A percentile compares a stretch with the other conserved stretches of the same genome.
phyloP scores from a whole-genome alignment of 73 alveolate species.

The Diophrys appendiculata region DNA sequence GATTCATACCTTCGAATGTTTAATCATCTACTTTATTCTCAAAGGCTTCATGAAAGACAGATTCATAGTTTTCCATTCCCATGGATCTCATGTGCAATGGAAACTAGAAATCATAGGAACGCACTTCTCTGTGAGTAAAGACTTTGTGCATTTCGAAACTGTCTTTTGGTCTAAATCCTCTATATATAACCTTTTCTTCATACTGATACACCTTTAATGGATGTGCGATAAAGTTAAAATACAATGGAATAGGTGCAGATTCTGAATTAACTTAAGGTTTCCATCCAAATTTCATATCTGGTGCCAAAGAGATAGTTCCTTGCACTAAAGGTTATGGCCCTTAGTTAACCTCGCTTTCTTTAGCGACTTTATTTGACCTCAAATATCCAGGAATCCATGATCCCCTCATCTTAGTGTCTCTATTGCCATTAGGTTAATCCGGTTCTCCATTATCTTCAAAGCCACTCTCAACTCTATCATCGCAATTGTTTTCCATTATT shows the following conservation, averaged over 20 bases:
- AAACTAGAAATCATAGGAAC: too few relatives aligned
- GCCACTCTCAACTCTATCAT: constrained; percentile 1
- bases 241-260: constrained; percentile 67
- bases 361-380: too few relatives aligned
- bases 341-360: too few relatives aligned
- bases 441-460: neutral
- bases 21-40: constrained; percentile 15
- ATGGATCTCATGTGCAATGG: too few relatives aligned
- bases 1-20: constrained; percentile 27
- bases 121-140: too few relatives aligned
- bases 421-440: too few relatives aligned
- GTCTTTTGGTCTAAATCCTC: constrained; percentile 30
- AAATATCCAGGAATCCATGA: too few relatives aligned
- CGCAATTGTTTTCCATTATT: neutral
- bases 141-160: constrained; percentile 27
- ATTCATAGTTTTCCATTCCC: constrained; percentile 14
- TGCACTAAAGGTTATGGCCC: constrained; percentile 1
- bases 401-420: too few relatives aligned
- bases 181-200: constrained; percentile 1
- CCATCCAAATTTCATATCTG: constrained; percentile 41
- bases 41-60: constrained; percentile 39
- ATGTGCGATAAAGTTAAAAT: too few relatives aligned
- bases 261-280: neutral
- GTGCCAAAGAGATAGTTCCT: constrained; percentile 20
- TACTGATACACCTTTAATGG: too few relatives aligned